A percentile compares a stretch with the other conserved stretches of the same genome.
phyloP scores from a whole-genome alignment of 305 asterid genomes.

The Fraxinus velutina region DNA sequence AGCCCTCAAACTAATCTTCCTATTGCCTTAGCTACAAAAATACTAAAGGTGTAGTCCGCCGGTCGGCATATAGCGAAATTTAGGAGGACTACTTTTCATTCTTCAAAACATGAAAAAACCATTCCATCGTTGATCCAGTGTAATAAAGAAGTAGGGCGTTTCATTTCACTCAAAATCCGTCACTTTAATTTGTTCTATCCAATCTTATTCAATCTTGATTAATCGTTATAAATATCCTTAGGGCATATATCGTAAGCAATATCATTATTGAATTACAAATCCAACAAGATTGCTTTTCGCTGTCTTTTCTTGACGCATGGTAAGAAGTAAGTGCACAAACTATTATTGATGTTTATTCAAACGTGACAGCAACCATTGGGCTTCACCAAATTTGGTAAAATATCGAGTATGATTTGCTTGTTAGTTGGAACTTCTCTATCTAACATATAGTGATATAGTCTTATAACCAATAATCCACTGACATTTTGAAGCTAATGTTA shows the following conservation, averaged over 20 bases:
- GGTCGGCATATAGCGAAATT: not conserved
- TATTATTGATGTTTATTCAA: not conserved
- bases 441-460: not conserved
- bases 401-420: not conserved
- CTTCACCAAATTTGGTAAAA: not conserved
- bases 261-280: not conserved
- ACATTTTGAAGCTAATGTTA: not conserved
- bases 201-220: not conserved
- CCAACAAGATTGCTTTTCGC: not conserved
- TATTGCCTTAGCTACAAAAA: not conserved
- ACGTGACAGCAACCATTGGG: not conserved
- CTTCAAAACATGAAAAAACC: not conserved
- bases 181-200: not conserved
- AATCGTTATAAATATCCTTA: not conserved
- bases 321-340: not conserved
- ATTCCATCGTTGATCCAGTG: not conserved
- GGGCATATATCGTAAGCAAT: not conserved
- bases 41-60: not conserved
- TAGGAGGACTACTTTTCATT: not conserved
- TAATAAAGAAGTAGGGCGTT: not conserved
- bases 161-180: not conserved
- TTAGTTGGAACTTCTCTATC: not conserved
- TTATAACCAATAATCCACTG: not conserved
- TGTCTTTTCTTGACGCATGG: not conserved
- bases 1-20: not conserved